A percentile compares a stretch with the other conserved stretches of the same genome.
phyloP scores from a whole-genome alignment of 345 rosid genomes.

The Aquilaria malaccensis region DNA sequence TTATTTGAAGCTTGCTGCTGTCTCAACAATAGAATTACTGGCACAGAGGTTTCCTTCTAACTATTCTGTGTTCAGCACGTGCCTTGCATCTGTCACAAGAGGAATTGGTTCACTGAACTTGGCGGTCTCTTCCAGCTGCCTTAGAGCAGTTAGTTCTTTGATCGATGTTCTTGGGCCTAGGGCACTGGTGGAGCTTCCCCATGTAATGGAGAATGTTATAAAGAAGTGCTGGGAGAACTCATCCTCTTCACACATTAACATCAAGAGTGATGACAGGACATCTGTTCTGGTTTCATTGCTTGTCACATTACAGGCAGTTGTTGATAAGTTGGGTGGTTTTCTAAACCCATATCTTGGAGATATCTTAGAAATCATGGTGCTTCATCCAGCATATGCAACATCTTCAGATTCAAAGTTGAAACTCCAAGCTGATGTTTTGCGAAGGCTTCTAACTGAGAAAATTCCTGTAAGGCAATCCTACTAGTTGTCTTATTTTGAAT shows the following conservation, averaged over 20 bases:
- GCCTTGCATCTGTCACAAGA: constrained; percentile 56
- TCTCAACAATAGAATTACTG: constrained; percentile 72
- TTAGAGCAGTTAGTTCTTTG: constrained; percentile 64
- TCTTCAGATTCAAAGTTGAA: constrained; percentile 58
- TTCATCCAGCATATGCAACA: constrained; percentile 47
- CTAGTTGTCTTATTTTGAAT: not conserved
- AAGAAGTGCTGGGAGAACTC: constrained; percentile 32
- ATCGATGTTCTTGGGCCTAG: constrained; percentile 81
- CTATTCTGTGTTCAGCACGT: constrained; percentile 57
- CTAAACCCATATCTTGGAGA: constrained; percentile 81
- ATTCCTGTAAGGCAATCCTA: constrained; percentile 60
- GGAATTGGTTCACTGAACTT: constrained; percentile 49
- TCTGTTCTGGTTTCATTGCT: constrained; percentile 62
- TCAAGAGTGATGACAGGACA: constrained; percentile 17
- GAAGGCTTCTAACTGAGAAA: constrained; percentile 57
- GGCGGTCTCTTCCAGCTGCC: constrained; percentile 70
- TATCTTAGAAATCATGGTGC: constrained; percentile 54
- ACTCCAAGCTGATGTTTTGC: constrained; percentile 56
- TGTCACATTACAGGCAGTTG: constrained; percentile 67
- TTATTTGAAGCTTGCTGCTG: constrained; percentile 57
- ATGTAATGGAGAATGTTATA: constrained; percentile 57
- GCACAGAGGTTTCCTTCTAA: constrained; percentile 58
- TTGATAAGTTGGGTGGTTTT: constrained; percentile 89
- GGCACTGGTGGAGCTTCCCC: constrained; percentile 71
- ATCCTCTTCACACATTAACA: constrained; percentile 13